Conservation (phyloP, 257 asterid genomes). For the Coffea eugenioides region DNA sequence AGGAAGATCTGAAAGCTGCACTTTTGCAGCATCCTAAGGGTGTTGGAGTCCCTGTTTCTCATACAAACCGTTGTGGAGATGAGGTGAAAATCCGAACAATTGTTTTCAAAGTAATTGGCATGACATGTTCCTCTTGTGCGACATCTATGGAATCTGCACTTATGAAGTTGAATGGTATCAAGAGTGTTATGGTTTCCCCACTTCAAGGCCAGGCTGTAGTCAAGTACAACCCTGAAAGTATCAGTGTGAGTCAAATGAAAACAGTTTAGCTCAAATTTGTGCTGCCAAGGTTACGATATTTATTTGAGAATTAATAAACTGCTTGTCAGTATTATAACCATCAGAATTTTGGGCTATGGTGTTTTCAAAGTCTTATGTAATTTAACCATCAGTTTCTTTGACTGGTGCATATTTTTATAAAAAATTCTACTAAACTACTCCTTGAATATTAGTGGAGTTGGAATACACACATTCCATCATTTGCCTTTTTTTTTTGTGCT, state of each 20-base stretch:
- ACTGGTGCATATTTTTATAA: background rate
- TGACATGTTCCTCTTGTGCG: slow-evolving; percentile 87
- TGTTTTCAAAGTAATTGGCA: slow-evolving; percentile 74
- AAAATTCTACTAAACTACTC: background rate
- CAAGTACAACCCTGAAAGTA: slow-evolving; percentile 61
- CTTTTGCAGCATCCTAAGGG: slow-evolving; percentile 57
- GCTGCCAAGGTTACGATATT: slow-evolving; percentile 12
- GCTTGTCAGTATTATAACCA: background rate
- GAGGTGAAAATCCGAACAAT: slow-evolving; percentile 63
- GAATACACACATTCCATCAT: background rate
- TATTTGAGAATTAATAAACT: background rate
- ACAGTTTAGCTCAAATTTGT: slow-evolving; percentile 3
- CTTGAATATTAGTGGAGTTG: slow-evolving; percentile 1
- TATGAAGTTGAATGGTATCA: slow-evolving; percentile 62
- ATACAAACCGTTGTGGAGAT: slow-evolving; percentile 23
- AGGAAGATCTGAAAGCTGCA: slow-evolving; percentile 61
- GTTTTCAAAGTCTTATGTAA: background rate
- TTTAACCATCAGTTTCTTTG: background rate
- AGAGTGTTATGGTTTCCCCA: slow-evolving; percentile 68
- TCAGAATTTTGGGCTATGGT: background rate
- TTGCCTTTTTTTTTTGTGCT: background rate
- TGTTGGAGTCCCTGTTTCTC: slow-evolving; percentile 39
- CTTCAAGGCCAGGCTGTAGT: slow-evolving; percentile 97
- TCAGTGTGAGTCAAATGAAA: slow-evolving; percentile 55
- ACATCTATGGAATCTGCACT: slow-evolving; percentile 82